phyloP scores from a whole-genome alignment of 345 rosid species.

The Citrus cavaleriei region DNA sequence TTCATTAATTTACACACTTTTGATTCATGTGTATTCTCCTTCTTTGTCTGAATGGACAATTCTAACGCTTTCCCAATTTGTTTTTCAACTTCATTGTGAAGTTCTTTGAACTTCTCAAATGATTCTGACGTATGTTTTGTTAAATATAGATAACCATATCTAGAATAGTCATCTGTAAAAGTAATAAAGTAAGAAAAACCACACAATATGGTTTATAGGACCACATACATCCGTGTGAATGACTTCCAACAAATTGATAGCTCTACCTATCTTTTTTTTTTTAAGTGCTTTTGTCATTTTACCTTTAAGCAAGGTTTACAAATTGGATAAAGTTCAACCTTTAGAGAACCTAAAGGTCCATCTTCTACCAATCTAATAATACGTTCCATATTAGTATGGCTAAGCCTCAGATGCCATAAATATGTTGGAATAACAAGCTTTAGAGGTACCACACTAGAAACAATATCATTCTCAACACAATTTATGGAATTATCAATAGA shows the following conservation, averaged over 20 bases:
- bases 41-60: not conserved
- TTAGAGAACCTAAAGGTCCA: not conserved
- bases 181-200: not conserved
- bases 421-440: not conserved
- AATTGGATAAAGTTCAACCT: not conserved
- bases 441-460: not conserved
- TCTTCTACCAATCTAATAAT: not conserved
- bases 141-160: not conserved
- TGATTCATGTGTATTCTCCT: not conserved
- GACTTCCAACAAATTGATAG: not conserved
- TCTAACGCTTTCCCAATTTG: not conserved
- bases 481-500: too few relatives aligned
- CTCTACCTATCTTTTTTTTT: too few relatives aligned
- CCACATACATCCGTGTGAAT: not conserved
- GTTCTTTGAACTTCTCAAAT: too few relatives aligned
- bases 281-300: too few relatives aligned
- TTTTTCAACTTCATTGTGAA: too few relatives aligned
- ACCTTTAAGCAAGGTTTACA: not conserved
- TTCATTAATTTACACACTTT: too few relatives aligned
- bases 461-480: not conserved
- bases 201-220: not conserved
- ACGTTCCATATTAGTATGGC: not conserved
- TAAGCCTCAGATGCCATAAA: not conserved
- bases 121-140: not conserved
- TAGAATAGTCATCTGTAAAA: not conserved